These are phyloP conservation scores for Corymbia maculata DNA, from an alignment of 345 rosid genomes.

Conservation along the genomic window DNA sequence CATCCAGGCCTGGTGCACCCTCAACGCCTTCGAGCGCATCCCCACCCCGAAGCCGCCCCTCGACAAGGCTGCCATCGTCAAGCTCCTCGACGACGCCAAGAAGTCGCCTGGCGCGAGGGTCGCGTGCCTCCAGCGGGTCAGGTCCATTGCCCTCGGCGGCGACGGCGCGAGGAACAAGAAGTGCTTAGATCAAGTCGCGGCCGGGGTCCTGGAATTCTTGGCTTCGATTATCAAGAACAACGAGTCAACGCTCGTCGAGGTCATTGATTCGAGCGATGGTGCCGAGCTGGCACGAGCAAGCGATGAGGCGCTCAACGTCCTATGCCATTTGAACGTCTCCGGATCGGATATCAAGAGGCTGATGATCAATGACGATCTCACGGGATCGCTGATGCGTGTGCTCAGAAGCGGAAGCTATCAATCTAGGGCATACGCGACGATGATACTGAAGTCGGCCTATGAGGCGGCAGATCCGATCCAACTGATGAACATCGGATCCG, in stretches of 20 bases:
- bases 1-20: slow-evolving; percentile 81
- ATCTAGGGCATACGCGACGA: slow-evolving; percentile 24
- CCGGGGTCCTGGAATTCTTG: slow-evolving; percentile 26
- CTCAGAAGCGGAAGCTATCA: slow-evolving; percentile 16
- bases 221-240: slow-evolving; percentile 10
- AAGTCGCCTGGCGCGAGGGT: slow-evolving; percentile 11
- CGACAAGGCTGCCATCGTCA: slow-evolving; percentile 15
- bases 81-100: slow-evolving; percentile 26
- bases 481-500: slow-evolving; percentile 4
- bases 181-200: slow-evolving; percentile 19
- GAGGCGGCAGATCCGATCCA: slow-evolving; percentile 37
- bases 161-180: slow-evolving; percentile 20
- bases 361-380: slow-evolving; percentile 8
- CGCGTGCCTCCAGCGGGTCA: slow-evolving; percentile 21
- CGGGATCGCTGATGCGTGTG: slow-evolving; percentile 11
- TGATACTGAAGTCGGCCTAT: slow-evolving; percentile 11
- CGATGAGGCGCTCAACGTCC: slow-evolving; percentile 36
- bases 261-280: not conserved
- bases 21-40: slow-evolving; percentile 46
- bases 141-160: slow-evolving; percentile 21
- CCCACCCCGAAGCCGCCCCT: slow-evolving; percentile 34
- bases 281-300: slow-evolving; percentile 1
- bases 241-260: not conserved
- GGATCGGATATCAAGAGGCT: slow-evolving; percentile 14
- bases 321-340: slow-evolving; percentile 18